These are phyloP conservation scores for Fusarium oligoseptatum DNA, from an alignment of 2,329 filamentous ascomycete genomes.

Conservation along the genomic window DNA sequence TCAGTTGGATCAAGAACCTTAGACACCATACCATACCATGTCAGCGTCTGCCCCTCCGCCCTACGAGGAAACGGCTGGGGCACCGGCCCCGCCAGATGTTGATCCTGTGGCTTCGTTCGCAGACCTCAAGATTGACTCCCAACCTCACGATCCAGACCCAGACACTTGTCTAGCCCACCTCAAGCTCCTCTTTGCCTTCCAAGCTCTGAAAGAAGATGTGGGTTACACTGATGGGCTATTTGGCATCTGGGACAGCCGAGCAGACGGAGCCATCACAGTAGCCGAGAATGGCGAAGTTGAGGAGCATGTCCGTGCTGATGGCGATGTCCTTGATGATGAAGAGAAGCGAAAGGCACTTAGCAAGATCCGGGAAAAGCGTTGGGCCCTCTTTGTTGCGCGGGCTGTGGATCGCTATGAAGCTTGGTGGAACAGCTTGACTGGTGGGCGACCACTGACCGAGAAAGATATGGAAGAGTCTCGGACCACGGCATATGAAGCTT, in stretches of 20 bases:
- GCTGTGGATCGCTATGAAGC: conserved; percentile 73
- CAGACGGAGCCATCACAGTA: conserved; percentile 34
- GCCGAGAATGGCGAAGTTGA: conserved; percentile 28
- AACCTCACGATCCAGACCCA: conserved; percentile 26
- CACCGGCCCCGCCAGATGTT: conserved; percentile 1
- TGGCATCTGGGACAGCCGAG: conserved; percentile 63
- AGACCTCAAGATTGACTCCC: conserved; percentile 24
- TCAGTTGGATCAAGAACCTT: neutral
- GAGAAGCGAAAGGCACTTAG: conserved; percentile 52
- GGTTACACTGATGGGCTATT: conserved; percentile 73
- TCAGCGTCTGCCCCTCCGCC: conserved; percentile 20
- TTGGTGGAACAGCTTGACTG: conserved; percentile 64
- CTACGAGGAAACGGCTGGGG: conserved; percentile 17
- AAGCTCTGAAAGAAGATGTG: conserved; percentile 71
- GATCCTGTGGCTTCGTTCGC: conserved; percentile 27
- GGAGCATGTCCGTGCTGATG: neutral
- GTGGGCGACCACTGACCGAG: conserved; percentile 24
- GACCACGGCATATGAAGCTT: conserved; percentile 19
- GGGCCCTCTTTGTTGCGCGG: conserved; percentile 73
- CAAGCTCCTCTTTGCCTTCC: conserved; percentile 74
- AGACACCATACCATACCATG: conserved; percentile 6
- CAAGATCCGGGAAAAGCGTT: conserved; percentile 73
- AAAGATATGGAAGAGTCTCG: conserved; percentile 4
- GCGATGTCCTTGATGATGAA: conserved; percentile 42
- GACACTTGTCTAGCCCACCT: conserved; percentile 62